Evolutionary conservation across 495 filamentous ascomycete species (phyloP), one percentile per base, ranked within the genome.

Genomic region (Hypoxylon lienhwacheense): DNA sequence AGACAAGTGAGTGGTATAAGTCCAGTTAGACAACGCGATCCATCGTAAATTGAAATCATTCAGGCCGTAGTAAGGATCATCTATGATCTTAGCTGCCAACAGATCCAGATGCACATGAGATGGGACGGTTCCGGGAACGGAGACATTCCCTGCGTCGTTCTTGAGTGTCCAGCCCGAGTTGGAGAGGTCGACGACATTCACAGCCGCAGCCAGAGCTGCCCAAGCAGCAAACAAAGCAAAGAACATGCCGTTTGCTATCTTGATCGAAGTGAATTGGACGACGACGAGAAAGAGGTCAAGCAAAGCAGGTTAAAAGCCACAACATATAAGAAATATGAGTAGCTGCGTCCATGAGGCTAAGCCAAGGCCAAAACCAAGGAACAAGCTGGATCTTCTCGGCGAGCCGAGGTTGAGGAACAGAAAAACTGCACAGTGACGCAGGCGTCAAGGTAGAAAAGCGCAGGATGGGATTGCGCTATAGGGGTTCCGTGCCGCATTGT

Each of bases 61-160:
- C 1, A 85, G 66, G 19, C 78, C 80, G 44, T 77, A 71, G 39
- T 70, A 81, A 69, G 80, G 80, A 50, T 83, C 79, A 64, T 74
- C 70, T 39, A 84, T 83, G 1, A 78, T 71, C 8, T 73, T 61
- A 8, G 76, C 76, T 32, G 74, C 74, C 16, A 73, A 75, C 4
- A 87, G 67, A 59, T 87, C 84, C 24, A 87, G 54, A 65, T 87
- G 82, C 0, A 71, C 79, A 29, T 87, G 82, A 0, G 83, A 86
- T 4, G 85, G 85, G 2, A 87, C 70, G 15, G 70, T 71, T 4
- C 76, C 85, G 1, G 81, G 79, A 10, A 85, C 80, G 0, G 73
- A 79, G 11, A 78, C 76, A 54, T 84, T 81, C 29, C 73, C 49
- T 4, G 70, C 73, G 14, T 69, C 63, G 51, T 76, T 82, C 11